phyloP scores from a whole-genome alignment of 228 moss, liverwort and hornwort genomes.

The Sphagnum magellanicum region DNA sequence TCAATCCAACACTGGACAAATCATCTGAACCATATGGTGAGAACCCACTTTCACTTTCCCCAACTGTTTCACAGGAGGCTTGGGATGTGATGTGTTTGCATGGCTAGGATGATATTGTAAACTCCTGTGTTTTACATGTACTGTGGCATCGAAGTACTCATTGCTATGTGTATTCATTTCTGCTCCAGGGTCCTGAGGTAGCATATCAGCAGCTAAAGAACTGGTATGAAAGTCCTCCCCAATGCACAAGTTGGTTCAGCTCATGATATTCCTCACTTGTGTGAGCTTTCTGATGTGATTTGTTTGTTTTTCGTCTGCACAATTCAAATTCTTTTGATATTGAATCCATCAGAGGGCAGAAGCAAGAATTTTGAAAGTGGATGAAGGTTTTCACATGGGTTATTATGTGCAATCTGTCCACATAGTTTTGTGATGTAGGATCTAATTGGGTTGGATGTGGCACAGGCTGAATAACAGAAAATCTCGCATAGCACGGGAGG shows the following conservation, averaged over 20 bases:
- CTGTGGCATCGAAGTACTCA: too few relatives aligned
- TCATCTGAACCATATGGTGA: constrained; percentile 48
- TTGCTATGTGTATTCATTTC: not conserved
- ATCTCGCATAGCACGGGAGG: constrained; percentile 59
- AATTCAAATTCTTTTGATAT: too few relatives aligned
- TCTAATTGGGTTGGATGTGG: constrained; percentile 56
- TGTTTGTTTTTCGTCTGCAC: too few relatives aligned
- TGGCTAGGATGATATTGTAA: not conserved
- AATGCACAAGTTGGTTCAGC: not conserved
- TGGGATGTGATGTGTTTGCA: too few relatives aligned
- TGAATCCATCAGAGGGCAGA: too few relatives aligned
- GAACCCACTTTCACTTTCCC: not conserved
- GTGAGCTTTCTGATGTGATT: too few relatives aligned
- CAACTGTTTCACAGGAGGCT: too few relatives aligned
- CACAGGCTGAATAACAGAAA: constrained; percentile 72
- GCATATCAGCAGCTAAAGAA: constrained; percentile 64
- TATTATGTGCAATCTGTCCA: too few relatives aligned
- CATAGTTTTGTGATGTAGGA: constrained; percentile 10
- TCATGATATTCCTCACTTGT: too few relatives aligned
- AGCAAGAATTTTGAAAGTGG: too few relatives aligned
- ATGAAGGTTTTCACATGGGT: too few relatives aligned
- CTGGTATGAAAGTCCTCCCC: constrained; percentile 35
- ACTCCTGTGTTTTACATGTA: too few relatives aligned
- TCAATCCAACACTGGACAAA: constrained; percentile 54
- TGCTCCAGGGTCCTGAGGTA: constrained; percentile 67